Base-by-base conservation (phyloP, 345 rosid genomes). In the Fremontodendron californicum region DNA sequence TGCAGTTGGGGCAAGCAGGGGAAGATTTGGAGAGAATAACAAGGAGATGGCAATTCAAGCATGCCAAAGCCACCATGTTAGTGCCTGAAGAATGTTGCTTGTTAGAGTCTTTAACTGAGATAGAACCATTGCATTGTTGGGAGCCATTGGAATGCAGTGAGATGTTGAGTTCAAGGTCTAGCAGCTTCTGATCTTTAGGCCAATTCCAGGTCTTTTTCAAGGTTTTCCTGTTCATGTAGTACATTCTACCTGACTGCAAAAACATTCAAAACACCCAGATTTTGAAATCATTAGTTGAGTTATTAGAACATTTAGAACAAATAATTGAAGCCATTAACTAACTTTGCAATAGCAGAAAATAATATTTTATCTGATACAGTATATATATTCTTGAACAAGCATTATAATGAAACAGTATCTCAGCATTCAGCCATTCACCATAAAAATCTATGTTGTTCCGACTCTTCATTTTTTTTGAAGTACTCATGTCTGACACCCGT, bases 1-100 rank as follows among this genome's bases (percentile, higher is more conserved):
- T 87, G 90, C 90, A 87, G 31, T 87, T 87, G 1, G 90, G 90
- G 75, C 90, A 87, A 39, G 88, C 80, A 57, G 88, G 90, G 33
- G 85, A 82, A 3, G 90, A 78, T 80, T 76, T 85, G 42, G 88
- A 84, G 35, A 87, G 81, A 2, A 87, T 87, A 12, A 87, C 88
- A 39, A 87, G 87, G 6, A 87, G 88, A 80, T 87, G 90, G 37
- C 90, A 87, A 73, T 83, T 87, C 73, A 80, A 58, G 48, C 90
- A 87, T 29, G 90, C 85, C 75, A 87, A 63, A 10, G 90, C 90
- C 62, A 87, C 87, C 88, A 85, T 87, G 78, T 72, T 83, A 27
- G 29, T 77, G n/a, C 46, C 55, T 43, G 77, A 54, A 15, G 67
- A 57, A 15, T 75, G n/a, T 39, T 77, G 63, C 7, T 58, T 62